Base-by-base conservation (phyloP, 2,329 filamentous ascomycete genomes). In the Coniochaeta ligniaria region DNA sequence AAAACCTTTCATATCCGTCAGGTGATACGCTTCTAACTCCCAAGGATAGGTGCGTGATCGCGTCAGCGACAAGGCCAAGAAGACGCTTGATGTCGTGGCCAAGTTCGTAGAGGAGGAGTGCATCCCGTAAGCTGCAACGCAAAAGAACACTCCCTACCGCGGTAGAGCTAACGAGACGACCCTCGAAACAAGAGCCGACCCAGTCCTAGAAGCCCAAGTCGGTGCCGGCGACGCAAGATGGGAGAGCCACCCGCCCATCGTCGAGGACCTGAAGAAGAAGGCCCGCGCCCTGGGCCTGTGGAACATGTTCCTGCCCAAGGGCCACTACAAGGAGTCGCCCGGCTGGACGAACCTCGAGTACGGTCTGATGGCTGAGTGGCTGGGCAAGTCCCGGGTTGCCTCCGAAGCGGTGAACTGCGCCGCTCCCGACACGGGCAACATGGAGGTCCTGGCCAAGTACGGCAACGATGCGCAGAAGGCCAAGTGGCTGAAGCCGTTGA, bases 91-190 rank as follows among this genome's bases (percentile, higher is more conserved):
- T 71, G 73, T 92, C 65, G 91, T 99, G 67, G 91, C 94, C 80
- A 92, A 92, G 75, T 99, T 99, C 70, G 95, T 99, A 68, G 91
- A 98, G 73, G 93, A 96, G 76, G 93, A 96, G 81, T 99, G 90
- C 74, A 88, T 92, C 66, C 90, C 89, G 85, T 87, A 73, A 77
- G 83, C 68, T 24, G 14, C 43, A 12, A 41, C 17, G 11, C 16
- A 9, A 41, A 6, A 41, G 17, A 20, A 41, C n/a, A 11, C 38
- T 20, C 38, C 17, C 6, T 17, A 41, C 38, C 38, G 16, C 3
- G 38, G 16, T n/a, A 41, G 16, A n/a, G 11, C 26, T 61, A 65
- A 43, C 63, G 64, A 43, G 9, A 2, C 52, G 62, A 59, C 59
- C 56, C 47, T 33, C 22, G 16, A 26, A 36, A 1, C 28, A 65